Conservation (phyloP, 1,284 basidiomycete species). For the Heterobasidion occidentale region DNA sequence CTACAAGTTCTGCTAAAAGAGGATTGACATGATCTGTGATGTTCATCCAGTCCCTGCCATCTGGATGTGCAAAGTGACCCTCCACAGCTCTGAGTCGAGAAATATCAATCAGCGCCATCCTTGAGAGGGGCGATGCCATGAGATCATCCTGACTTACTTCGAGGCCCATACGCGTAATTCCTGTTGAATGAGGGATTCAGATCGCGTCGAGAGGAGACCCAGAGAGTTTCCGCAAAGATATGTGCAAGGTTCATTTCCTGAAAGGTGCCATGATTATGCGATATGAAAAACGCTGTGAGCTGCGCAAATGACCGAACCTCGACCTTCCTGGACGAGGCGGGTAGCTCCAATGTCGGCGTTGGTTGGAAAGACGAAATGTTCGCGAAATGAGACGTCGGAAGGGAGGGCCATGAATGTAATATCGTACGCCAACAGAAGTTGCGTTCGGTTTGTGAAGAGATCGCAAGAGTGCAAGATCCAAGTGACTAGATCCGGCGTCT, state of each 20-base stretch:
- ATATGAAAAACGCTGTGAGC: neutral
- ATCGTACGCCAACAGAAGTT: neutral
- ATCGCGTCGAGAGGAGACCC: conserved; percentile 73
- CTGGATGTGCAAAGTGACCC: conserved; percentile 89
- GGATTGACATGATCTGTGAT: conserved; percentile 71
- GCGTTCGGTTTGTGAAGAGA: neutral
- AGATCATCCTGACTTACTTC: conserved; percentile 40
- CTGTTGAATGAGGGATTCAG: conserved; percentile 68
- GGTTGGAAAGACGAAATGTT: conserved; percentile 58
- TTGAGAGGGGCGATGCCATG: conserved; percentile 4
- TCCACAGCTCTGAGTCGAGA: conserved; percentile 64
- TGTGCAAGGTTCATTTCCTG: conserved; percentile 51
- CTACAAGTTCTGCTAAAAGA: conserved; percentile 78
- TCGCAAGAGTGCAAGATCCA: neutral
- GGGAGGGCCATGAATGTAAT: neutral
- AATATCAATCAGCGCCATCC: neutral
- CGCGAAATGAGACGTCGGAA: conserved; percentile 22
- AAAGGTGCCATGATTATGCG: conserved; percentile 1
- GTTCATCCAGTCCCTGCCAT: conserved; percentile 78
- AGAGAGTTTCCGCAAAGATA: conserved; percentile 98
- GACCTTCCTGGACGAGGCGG: conserved; percentile 16
- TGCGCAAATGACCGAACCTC: neutral
- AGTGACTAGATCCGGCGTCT: conserved; percentile 1
- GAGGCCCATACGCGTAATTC: conserved; percentile 87
- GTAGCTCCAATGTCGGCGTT: conserved; percentile 47